Percentiles rank a stretch among this genome's conserved stretches.
Conservation (phyloP, 1,284 basidiomycete species). For the Fomitopsis betulina region DNA sequence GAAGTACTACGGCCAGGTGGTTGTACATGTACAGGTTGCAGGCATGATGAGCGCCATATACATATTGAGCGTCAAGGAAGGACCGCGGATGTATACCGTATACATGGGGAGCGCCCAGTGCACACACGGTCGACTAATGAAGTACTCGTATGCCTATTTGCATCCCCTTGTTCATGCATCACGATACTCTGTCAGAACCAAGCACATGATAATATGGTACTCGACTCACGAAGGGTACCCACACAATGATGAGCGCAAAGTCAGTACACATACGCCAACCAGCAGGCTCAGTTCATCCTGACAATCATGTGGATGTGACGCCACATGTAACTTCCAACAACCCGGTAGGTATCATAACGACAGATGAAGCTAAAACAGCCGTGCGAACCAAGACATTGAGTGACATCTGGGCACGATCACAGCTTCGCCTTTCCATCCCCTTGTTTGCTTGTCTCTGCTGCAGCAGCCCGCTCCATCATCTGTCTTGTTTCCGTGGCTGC, state of each 20-base stretch:
- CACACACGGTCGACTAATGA: too few relatives aligned
- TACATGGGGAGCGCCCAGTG: too few relatives aligned
- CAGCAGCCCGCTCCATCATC: slow-evolving; percentile 70
- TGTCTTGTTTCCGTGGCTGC: slow-evolving; percentile 73
- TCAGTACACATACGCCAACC: too few relatives aligned
- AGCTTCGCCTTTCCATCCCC: slow-evolving; percentile 26
- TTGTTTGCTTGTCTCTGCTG: slow-evolving; percentile 24
- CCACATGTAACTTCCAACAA: too few relatives aligned
- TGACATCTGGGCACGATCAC: slow-evolving; percentile 11
- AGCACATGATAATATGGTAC: too few relatives aligned
- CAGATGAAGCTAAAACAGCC: neutral
- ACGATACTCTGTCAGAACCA: too few relatives aligned
- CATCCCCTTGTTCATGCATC: too few relatives aligned
- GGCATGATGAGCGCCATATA: neutral
- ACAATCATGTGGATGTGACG: too few relatives aligned
- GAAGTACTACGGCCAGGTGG: neutral
- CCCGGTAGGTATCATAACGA: neutral
- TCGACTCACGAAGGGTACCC: too few relatives aligned
- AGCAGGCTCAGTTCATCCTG: too few relatives aligned
- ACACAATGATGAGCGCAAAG: too few relatives aligned
- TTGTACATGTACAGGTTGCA: neutral
- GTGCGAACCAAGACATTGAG: neutral
- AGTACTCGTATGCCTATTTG: too few relatives aligned
- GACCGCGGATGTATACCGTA: neutral
- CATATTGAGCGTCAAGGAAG: neutral